A percentile compares a stretch with the other conserved stretches of the same genome.
phyloP scores from a whole-genome alignment of 805 yeast species.

The Scheffersomyces stipitis region DNA sequence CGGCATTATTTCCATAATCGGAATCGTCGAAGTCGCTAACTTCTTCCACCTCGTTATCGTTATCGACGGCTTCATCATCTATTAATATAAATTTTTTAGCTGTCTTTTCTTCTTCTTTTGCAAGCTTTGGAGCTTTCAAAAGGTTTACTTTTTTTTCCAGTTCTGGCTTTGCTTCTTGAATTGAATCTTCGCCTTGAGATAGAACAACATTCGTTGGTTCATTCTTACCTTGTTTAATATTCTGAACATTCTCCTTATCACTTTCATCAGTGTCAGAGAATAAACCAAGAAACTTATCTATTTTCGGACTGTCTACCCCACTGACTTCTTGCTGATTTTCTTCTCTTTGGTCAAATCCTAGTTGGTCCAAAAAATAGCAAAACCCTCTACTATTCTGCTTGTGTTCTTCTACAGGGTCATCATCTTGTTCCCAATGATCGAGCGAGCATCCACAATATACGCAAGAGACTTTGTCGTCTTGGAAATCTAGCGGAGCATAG shows the following conservation, averaged over 20 bases:
- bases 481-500: conserved; percentile 28
- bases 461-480: conserved; percentile 35
- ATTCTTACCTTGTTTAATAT: not conserved
- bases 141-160: not conserved
- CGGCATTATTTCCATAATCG: not conserved
- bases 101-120: not conserved
- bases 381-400: conserved; percentile 14
- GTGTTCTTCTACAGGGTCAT: conserved; percentile 65
- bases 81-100: not conserved
- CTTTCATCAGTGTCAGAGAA: not conserved
- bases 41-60: not conserved
- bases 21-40: not conserved
- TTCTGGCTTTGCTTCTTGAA: too few species aligned
- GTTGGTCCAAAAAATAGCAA: conserved; percentile 8
- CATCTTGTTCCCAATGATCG: conserved; percentile 58
- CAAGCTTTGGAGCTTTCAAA: not conserved
- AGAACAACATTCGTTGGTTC: not conserved
- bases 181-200: not conserved
- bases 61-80: too few species aligned
- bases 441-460: conserved; percentile 29
- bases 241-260: not conserved
- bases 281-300: not conserved
- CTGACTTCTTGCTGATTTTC: not conserved
- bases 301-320: not conserved
- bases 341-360: not conserved